Evolutionary conservation across 768 basidiomycete species (phyloP).

Genomic region (Boletus sp.): DNA sequence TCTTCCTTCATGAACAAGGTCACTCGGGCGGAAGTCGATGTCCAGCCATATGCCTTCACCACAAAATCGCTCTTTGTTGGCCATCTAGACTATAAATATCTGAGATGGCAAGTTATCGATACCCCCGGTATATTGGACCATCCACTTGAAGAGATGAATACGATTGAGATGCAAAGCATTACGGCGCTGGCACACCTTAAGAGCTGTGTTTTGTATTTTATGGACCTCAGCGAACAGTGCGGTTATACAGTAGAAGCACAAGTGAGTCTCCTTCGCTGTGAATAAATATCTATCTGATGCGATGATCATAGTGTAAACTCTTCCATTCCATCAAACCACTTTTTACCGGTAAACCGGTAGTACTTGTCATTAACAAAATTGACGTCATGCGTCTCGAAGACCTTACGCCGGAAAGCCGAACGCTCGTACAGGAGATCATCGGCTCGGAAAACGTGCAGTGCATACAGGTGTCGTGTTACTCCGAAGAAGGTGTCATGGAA

Average conservation of each 20-base stretch:
- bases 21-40: slow-evolving; percentile 97
- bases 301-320: slow-evolving; percentile 74
- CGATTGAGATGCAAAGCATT: slow-evolving; percentile 99
- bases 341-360: slow-evolving; percentile 86
- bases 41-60: slow-evolving; percentile 99
- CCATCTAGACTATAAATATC: slow-evolving; percentile 97
- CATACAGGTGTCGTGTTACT: slow-evolving; percentile 89
- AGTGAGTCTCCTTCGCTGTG: slow-evolving; percentile 42
- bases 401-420: slow-evolving; percentile 68
- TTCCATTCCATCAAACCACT: slow-evolving; percentile 99
- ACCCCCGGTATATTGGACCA: slow-evolving; percentile 98
- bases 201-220: slow-evolving; percentile 93
- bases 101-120: slow-evolving; percentile 99
- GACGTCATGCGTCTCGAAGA: slow-evolving; percentile 90
- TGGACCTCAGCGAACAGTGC: slow-evolving; percentile 98
- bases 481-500: slow-evolving; percentile 97
- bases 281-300: not conserved
- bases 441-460: slow-evolving; percentile 64
- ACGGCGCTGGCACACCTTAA: slow-evolving; percentile 96
- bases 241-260: slow-evolving; percentile 97
- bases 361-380: slow-evolving; percentile 98
- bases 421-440: slow-evolving; percentile 86
- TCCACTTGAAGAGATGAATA: slow-evolving; percentile 99
- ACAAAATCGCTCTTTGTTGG: slow-evolving; percentile 98
- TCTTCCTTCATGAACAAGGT: slow-evolving; percentile 99